These are phyloP conservation scores for Cyclaneusma minus DNA, from an alignment of 2,329 filamentous ascomycete genomes.

Conservation along the genomic window DNA sequence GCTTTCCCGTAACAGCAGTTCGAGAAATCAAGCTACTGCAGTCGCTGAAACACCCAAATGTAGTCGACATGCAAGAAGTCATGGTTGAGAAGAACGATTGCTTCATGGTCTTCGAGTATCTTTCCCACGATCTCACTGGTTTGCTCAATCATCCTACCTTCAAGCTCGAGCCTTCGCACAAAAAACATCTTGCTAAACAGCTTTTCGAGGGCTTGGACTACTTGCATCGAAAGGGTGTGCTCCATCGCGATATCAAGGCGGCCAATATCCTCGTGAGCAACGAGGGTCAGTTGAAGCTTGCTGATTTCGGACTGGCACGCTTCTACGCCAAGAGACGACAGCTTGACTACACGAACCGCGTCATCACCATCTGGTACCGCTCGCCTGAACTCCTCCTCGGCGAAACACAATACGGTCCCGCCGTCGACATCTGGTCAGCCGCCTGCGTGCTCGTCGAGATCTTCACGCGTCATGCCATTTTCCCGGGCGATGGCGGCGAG, in stretches of 20 bases:
- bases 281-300: slow-evolving; percentile 76
- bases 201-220: slow-evolving; percentile 91
- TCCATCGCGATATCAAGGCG: slow-evolving; percentile 96
- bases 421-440: slow-evolving; percentile 92
- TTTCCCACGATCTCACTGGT: slow-evolving; percentile 90
- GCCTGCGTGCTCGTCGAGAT: slow-evolving; percentile 96
- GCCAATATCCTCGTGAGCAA: slow-evolving; percentile 93
- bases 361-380: slow-evolving; percentile 98
- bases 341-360: slow-evolving; percentile 93
- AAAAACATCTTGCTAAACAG: slow-evolving; percentile 84
- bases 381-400: slow-evolving; percentile 81
- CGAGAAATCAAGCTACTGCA: slow-evolving; percentile 88
- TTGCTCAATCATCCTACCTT: slow-evolving; percentile 90
- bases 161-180: slow-evolving; percentile 67
- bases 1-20: slow-evolving; percentile 80
- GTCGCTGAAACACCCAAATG: slow-evolving; percentile 65
- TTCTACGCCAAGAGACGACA: slow-evolving; percentile 90
- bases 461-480: slow-evolving; percentile 84
- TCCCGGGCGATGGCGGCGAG: slow-evolving; percentile 90
- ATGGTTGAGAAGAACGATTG: slow-evolving; percentile 99
- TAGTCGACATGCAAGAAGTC: slow-evolving; percentile 73
- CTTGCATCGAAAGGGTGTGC: slow-evolving; percentile 78
- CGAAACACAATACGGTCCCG: slow-evolving; percentile 78
- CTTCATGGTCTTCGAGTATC: slow-evolving; percentile 99
- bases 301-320: slow-evolving; percentile 88